A percentile compares a stretch with the other conserved stretches of the same genome.
Evolutionary conservation across 2,329 filamentous ascomycete genomes (phyloP).

Genomic region (Cercospora berteroae): DNA sequence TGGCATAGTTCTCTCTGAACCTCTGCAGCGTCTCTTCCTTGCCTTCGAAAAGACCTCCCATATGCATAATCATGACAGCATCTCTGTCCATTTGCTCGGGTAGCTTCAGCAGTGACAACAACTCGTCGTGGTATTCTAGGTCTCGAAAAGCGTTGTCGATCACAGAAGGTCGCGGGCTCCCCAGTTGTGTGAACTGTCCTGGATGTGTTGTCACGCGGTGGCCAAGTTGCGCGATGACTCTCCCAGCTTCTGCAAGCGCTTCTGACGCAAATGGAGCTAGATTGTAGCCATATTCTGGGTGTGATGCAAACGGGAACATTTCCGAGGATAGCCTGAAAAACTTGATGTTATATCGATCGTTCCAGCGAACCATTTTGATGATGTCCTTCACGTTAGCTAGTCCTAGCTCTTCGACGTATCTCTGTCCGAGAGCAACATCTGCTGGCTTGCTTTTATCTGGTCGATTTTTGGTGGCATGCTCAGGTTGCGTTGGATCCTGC

Average conservation of each 20-base stretch:
- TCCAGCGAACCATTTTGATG: conserved; percentile 84
- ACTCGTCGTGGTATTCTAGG: conserved; percentile 81
- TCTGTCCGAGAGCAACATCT: conserved; percentile 63
- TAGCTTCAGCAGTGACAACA: conserved; percentile 73
- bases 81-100: conserved; percentile 77
- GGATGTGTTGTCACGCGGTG: conserved; percentile 89
- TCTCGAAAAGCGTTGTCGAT: conserved; percentile 75
- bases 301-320: conserved; percentile 95
- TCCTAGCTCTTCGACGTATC: conserved; percentile 73
- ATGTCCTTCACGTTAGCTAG: conserved; percentile 81
- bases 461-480: conserved; percentile 81
- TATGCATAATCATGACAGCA: conserved; percentile 90
- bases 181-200: conserved; percentile 88
- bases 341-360: conserved; percentile 84
- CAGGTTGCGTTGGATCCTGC: conserved; percentile 68
- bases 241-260: conserved; percentile 71
- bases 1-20: conserved; percentile 72
- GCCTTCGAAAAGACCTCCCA: conserved; percentile 88
- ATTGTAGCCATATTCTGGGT: conserved; percentile 77
- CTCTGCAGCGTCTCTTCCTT: conserved; percentile 75
- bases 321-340: conserved; percentile 92
- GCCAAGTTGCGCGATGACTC: conserved; percentile 71
- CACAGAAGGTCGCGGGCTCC: conserved; percentile 75
- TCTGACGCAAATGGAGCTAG: conserved; percentile 80
- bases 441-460: conserved; percentile 72